Base-by-base conservation (phyloP, 2,329 filamentous ascomycete genomes). In the Pseudogymnoascus sp. region DNA sequence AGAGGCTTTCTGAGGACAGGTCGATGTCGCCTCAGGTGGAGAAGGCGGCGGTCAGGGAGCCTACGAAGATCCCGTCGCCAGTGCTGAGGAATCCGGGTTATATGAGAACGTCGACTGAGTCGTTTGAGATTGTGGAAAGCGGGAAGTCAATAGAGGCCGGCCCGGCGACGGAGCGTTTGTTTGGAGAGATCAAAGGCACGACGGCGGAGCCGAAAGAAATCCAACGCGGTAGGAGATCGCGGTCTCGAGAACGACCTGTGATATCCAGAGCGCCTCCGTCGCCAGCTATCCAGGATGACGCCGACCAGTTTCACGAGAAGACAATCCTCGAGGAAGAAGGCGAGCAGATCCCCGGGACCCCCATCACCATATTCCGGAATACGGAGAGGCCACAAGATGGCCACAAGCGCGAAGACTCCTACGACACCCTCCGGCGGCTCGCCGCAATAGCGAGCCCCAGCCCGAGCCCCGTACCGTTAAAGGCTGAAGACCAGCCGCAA, bases 291-390 rank as follows among this genome's bases (percentile, higher is more conserved):
- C 41, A 29, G n/a, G 26, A 61, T 39, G 61, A 64, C 23, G 29
- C 45, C 26, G 41, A 60, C 10, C 62, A 63, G 14, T 23, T 62
- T 37, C 60, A 69, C 41, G 65, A 67, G 23, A 67, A 61, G 58
- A 67, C 66, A 2, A 68, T 67, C n/a, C 49, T 69, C 12, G 66
- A 68, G 21, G 65, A 69, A 52, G 67, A 70, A 59, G 66, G 68
- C 11, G 64, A 69, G 37, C 64, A 62, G 12, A 67, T 67, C 16
- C 65, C 62, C 5, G 64, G 62, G 19, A 67, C 66, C 1, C 69
- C 69, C 21, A 64, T 69, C 12, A 66, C 66, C 12, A 62, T 69
- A 39, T 68, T 68, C 35, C 16, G 23, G n/a, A 61, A 29, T 11
- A 49, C 31, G 19, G 49, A n/a, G 45, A 58, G 21, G 8, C 23